Evolutionary conservation across 2,329 filamentous ascomycete genomes (phyloP).

Genomic region (Diaporthe caulivora): DNA sequence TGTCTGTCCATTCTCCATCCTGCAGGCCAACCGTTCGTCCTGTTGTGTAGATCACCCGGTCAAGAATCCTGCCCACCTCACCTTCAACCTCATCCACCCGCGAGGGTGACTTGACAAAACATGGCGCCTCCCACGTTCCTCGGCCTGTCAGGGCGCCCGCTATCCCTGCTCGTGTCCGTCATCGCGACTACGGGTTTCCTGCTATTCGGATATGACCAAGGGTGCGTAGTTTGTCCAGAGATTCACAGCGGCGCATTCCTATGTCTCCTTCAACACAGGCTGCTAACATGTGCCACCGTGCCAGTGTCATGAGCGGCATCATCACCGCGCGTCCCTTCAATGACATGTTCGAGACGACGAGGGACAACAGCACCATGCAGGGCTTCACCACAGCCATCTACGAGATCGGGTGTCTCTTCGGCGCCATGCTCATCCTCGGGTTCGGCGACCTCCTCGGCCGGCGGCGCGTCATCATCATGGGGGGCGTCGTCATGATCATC

Average conservation of each 20-base stretch:
- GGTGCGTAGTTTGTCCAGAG: constrained; percentile 47
- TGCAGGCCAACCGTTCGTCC: neutral
- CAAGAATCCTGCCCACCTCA: neutral
- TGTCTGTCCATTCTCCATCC: neutral
- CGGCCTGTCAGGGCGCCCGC: constrained; percentile 68
- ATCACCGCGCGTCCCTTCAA: constrained; percentile 64
- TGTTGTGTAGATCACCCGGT: neutral
- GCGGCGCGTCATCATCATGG: constrained; percentile 67
- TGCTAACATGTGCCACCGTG: constrained; percentile 33
- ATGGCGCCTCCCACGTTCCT: constrained; percentile 69
- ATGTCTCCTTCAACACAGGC: constrained; percentile 14
- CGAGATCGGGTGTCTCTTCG: constrained; percentile 58
- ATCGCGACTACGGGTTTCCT: constrained; percentile 74
- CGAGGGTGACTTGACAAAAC: constrained; percentile 33
- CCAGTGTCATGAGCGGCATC: constrained; percentile 64
- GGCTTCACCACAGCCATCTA: constrained; percentile 62
- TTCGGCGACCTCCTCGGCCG: constrained; percentile 66
- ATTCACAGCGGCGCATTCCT: neutral
- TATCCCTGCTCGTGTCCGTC: constrained; percentile 70
- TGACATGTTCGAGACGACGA: constrained; percentile 58
- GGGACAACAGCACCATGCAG: constrained; percentile 59
- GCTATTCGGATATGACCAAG: constrained; percentile 70
- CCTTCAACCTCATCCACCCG: constrained; percentile 1
- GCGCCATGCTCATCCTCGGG: constrained; percentile 62
- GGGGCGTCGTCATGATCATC: constrained; percentile 69